phyloP scores from a whole-genome alignment of 2,329 filamentous ascomycete genomes.

The Sarocladium strictum region DNA sequence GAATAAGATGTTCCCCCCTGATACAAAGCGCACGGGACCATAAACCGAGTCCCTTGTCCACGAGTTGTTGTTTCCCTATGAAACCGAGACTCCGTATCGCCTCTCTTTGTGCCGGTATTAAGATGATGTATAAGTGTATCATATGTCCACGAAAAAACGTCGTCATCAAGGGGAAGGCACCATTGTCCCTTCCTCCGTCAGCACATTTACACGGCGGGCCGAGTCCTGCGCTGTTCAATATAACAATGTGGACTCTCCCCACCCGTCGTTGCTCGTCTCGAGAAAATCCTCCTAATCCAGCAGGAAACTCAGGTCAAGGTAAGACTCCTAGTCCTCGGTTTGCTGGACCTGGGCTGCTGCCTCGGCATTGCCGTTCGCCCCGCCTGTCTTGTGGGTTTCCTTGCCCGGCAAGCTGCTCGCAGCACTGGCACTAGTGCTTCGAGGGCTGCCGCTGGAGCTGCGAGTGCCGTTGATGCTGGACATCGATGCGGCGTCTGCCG shows the following conservation, averaged over 20 bases:
- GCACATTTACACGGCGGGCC: not conserved
- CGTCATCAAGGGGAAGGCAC: not conserved
- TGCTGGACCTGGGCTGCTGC: not conserved
- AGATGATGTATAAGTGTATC: constrained; percentile 17
- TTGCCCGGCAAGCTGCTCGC: not conserved
- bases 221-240: not conserved
- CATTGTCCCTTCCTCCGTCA: not conserved
- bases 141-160: constrained; percentile 13
- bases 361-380: not conserved
- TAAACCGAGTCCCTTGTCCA: not conserved
- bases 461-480: constrained; percentile 1
- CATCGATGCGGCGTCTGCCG: constrained; percentile 11
- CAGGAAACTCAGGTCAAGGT: constrained; percentile 11
- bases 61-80: not conserved
- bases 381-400: not conserved
- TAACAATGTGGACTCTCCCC: not conserved
- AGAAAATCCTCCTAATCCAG: not conserved
- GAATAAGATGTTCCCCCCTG: not conserved
- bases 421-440: constrained; percentile 1
- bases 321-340: constrained; percentile 10
- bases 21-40: not conserved
- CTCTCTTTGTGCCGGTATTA: constrained; percentile 13
- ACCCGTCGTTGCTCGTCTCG: not conserved
- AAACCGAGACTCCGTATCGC: constrained; percentile 8
- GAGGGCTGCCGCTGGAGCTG: constrained; percentile 5